A percentile compares a stretch with the other conserved stretches of the same genome.
Evolutionary conservation across 2,329 filamentous ascomycete genomes (phyloP).

Genomic region (Didymella segeticola): DNA sequence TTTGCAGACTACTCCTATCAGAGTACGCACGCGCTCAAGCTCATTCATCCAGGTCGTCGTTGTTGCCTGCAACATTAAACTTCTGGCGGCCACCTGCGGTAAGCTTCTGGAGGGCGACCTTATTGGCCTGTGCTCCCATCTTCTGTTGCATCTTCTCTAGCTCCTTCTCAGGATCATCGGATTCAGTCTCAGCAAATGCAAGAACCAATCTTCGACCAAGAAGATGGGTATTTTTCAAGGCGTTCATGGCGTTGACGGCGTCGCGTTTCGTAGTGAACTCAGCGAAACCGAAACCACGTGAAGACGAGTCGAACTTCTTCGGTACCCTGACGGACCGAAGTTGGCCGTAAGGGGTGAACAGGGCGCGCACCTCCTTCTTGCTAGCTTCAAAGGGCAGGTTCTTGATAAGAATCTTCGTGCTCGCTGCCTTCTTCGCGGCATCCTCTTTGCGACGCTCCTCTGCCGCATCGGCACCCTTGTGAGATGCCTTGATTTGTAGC

Average conservation of each 20-base stretch:
- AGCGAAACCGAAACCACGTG: slow-evolving; percentile 95
- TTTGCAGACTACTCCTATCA: slow-evolving; percentile 35
- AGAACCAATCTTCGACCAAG: slow-evolving; percentile 88
- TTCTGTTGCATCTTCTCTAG: slow-evolving; percentile 98
- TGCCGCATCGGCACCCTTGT: slow-evolving; percentile 85
- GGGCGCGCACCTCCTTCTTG: slow-evolving; percentile 86
- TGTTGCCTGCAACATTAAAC: slow-evolving; percentile 78
- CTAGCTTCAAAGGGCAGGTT: slow-evolving; percentile 92
- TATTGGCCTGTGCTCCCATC: slow-evolving; percentile 87
- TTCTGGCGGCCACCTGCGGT: slow-evolving; percentile 83
- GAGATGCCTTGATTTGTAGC: slow-evolving; percentile 82
- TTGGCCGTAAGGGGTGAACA: slow-evolving; percentile 90
- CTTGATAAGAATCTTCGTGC: slow-evolving; percentile 96
- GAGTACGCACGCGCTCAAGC: slow-evolving; percentile 42
- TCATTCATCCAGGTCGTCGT: slow-evolving; percentile 61
- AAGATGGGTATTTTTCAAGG: slow-evolving; percentile 90
- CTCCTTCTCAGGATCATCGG: slow-evolving; percentile 91
- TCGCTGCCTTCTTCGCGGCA: slow-evolving; percentile 77
- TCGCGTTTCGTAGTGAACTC: slow-evolving; percentile 93
- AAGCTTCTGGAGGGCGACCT: slow-evolving; percentile 87
- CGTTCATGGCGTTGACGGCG: slow-evolving; percentile 88
- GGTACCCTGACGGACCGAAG: slow-evolving; percentile 91
- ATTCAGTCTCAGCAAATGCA: slow-evolving; percentile 88
- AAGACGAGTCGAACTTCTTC: slow-evolving; percentile 88
- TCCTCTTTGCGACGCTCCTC: slow-evolving; percentile 86